phyloP scores from a whole-genome alignment of 2,329 filamentous ascomycete species.

The Colletotrichum sp. region DNA sequence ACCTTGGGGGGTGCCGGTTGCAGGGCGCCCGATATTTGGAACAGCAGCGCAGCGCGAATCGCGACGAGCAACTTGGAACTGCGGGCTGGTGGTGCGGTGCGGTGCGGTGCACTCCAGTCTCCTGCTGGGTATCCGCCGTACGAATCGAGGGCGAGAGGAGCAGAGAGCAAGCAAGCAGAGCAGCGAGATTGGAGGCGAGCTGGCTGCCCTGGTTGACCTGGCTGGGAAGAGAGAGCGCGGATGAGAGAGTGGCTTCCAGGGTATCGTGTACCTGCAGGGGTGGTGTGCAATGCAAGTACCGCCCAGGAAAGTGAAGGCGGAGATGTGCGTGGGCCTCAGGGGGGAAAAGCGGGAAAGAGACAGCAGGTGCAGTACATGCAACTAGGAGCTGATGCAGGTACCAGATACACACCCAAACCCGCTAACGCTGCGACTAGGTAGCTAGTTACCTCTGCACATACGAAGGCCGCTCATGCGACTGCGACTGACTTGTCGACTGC shows the following conservation, averaged over 20 bases:
- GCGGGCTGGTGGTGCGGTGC: neutral
- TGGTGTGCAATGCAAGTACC: constrained; percentile 11
- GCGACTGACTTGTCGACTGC: neutral
- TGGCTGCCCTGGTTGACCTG: constrained; percentile 2
- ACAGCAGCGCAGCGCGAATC: constrained; percentile 10
- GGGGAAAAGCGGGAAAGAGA: constrained; percentile 13
- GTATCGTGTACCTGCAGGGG: constrained; percentile 21
- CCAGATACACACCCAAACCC: constrained; percentile 17
- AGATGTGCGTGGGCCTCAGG: constrained; percentile 17
- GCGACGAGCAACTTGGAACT: neutral
- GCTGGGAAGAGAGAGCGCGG: neutral
- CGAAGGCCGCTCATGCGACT: neutral
- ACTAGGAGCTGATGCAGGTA: constrained; percentile 17
- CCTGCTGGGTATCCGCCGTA: neutral
- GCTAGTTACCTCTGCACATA: neutral
- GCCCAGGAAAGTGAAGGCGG: constrained; percentile 17
- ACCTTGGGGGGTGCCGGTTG: constrained; percentile 23
- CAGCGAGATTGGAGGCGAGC: neutral
- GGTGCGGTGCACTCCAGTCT: neutral
- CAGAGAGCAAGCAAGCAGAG: neutral
- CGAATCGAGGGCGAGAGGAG: neutral
- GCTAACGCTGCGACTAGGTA: constrained; percentile 8
- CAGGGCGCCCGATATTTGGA: constrained; percentile 16
- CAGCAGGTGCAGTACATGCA: constrained; percentile 16
- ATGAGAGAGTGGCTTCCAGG: neutral